phyloP scores from a whole-genome alignment of 1,139 yeast species.

The Tardiomyces blankii region DNA sequence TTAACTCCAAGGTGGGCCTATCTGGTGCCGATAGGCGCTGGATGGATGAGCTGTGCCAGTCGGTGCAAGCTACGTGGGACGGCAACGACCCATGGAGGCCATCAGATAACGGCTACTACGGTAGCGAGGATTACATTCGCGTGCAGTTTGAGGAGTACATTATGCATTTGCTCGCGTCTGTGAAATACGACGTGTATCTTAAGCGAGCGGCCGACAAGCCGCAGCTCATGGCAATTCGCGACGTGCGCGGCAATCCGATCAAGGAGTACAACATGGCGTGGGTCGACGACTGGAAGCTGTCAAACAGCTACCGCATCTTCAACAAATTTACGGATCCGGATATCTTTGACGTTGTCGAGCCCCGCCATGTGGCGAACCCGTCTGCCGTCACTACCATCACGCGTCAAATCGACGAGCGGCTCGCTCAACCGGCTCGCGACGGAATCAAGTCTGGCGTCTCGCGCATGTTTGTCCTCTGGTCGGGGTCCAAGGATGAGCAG shows the following conservation, averaged over 20 bases:
- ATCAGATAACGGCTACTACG: constrained; percentile 40
- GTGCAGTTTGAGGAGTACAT: constrained; percentile 85
- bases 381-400: not conserved
- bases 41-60: constrained; percentile 37
- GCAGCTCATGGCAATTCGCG: constrained; percentile 21
- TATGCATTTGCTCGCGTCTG: constrained; percentile 60
- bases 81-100: constrained; percentile 35
- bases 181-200: constrained; percentile 55
- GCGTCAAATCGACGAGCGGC: not conserved
- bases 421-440: not conserved
- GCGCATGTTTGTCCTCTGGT: not conserved
- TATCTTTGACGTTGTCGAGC: constrained; percentile 77
- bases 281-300: constrained; percentile 51
- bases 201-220: constrained; percentile 30
- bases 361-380: constrained; percentile 22
- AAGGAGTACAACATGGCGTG: constrained; percentile 43
- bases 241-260: constrained; percentile 33
- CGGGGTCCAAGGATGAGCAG: not conserved
- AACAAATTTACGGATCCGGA: constrained; percentile 72
- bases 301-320: constrained; percentile 64
- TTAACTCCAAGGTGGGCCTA: constrained; percentile 38
- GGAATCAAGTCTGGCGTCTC: not conserved
- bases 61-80: constrained; percentile 33
- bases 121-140: constrained; percentile 85
- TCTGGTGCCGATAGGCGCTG: constrained; percentile 65